Percentiles rank a stretch among this genome's conserved stretches.
These are phyloP conservation scores for Fusarium duplospermum DNA, from an alignment of 2,329 filamentous ascomycete genomes.

Conservation along the genomic window DNA sequence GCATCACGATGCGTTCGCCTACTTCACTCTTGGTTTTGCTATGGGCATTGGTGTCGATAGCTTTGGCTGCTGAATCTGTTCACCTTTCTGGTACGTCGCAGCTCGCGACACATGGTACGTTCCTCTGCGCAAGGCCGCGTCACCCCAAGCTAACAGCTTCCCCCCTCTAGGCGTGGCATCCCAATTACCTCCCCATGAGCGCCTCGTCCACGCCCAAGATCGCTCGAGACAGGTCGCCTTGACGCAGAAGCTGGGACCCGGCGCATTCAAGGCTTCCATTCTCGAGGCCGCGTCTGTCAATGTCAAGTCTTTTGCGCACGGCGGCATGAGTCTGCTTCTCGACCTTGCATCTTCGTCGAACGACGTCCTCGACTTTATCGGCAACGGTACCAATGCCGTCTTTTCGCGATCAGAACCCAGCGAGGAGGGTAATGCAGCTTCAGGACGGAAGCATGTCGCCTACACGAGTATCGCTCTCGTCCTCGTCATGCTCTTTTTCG, in stretches of 20 bases:
- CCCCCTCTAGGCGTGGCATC: conserved; percentile 75
- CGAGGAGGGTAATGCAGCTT: conserved; percentile 72
- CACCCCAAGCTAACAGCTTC: conserved; percentile 18
- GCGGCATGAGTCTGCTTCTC: conserved; percentile 85
- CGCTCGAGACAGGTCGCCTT: conserved; percentile 79
- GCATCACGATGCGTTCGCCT: conserved; percentile 32
- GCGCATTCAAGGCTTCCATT: conserved; percentile 89
- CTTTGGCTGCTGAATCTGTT: conserved; percentile 22
- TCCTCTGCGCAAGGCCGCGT: not conserved
- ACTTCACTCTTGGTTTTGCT: conserved; percentile 29
- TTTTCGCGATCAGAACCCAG: conserved; percentile 81
- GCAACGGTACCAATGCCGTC: conserved; percentile 87
- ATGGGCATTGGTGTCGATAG: conserved; percentile 23
- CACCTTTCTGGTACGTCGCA: conserved; percentile 34
- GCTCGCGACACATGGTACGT: conserved; percentile 38
- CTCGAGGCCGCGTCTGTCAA: conserved; percentile 80
- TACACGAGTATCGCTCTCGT: conserved; percentile 44
- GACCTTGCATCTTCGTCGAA: conserved; percentile 81
- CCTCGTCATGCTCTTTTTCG: conserved; percentile 45
- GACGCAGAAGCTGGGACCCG: conserved; percentile 85
- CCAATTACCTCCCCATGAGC: conserved; percentile 73
- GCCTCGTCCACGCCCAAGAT: conserved; percentile 79
- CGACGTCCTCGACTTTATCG: conserved; percentile 85
- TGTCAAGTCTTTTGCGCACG: conserved; percentile 80
- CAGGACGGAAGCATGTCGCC: conserved; percentile 44